Percentiles rank a stretch among this genome's conserved stretches.
Evolutionary conservation across 2,329 filamentous ascomycete species (phyloP).

Genomic region (Talaromyces rugulosus): DNA sequence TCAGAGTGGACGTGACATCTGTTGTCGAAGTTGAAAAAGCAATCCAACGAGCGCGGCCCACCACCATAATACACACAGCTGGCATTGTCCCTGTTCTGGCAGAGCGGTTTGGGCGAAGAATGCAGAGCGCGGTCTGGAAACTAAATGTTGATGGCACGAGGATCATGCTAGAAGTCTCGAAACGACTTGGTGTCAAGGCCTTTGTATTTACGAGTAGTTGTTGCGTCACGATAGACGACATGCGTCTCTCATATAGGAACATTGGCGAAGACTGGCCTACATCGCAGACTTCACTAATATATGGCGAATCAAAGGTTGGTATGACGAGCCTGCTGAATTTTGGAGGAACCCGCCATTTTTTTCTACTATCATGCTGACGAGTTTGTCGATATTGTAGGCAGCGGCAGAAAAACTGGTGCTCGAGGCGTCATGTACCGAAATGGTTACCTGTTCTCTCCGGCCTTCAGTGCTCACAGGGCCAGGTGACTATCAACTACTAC

Average conservation of each 20-base stretch:
- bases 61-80: slow-evolving; percentile 53
- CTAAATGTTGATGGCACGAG: slow-evolving; percentile 54
- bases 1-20: slow-evolving; percentile 33
- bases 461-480: slow-evolving; percentile 43
- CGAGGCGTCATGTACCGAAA: slow-evolving; percentile 26
- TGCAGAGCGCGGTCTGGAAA: slow-evolving; percentile 40
- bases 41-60: slow-evolving; percentile 40
- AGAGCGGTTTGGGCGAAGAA: slow-evolving; percentile 32
- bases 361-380: slow-evolving; percentile 10
- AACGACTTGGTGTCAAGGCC: slow-evolving; percentile 40
- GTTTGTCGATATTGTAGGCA: slow-evolving; percentile 24
- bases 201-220: slow-evolving; percentile 57
- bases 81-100: slow-evolving; percentile 40
- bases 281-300: slow-evolving; percentile 35
- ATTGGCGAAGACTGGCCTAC: slow-evolving; percentile 39
- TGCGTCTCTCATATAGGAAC: slow-evolving; percentile 30
- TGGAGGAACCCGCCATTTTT: neutral
- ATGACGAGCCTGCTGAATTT: neutral
- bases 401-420: slow-evolving; percentile 40
- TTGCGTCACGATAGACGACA: slow-evolving; percentile 52
- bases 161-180: slow-evolving; percentile 48
- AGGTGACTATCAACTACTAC: slow-evolving; percentile 39
- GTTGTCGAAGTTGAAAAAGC: slow-evolving; percentile 22
- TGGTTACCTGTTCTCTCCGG: slow-evolving; percentile 39
- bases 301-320: slow-evolving; percentile 41